Evolutionary conservation across 2,329 filamentous ascomycete genomes (phyloP), one percentile per base, ranked within the genome.

Genomic region (Fusarium virguliforme): DNA sequence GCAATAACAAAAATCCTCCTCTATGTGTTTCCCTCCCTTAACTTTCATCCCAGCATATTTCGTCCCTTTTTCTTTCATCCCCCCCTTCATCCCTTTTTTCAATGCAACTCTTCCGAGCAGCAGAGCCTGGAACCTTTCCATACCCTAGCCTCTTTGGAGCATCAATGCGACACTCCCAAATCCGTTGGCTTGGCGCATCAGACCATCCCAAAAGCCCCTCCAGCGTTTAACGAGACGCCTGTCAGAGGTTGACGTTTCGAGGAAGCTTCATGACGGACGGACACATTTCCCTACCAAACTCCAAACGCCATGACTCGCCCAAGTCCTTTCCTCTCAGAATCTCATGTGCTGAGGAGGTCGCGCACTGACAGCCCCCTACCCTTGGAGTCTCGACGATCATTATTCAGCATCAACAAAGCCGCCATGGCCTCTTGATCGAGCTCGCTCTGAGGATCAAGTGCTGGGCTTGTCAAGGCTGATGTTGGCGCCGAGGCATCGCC

Each of bases 321-420:
- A 41, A 59, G 28, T 26, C 26, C 22, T 4, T 64, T 34, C n/a
- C 43, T 30, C 30, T 18, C 40, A n/a, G 18, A 54, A 40, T 34
- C 60, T 86, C 77, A 88, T 18, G 85, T 84, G 68, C 84, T 88
- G 18, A 89, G 76, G 59, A 89, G 74, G 75, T 89, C 87, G 53
- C 82, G 82, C 13, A 89, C 87, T 43, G 87, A 88, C 79, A 89
- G 81, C 0, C 86, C 86, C 56, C 87, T 79, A 9, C 80, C 83
- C 28, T 78, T 76, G 2, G 75, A 83, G 38, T 85, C 86, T 37
- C 93, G 86, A 41, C 93, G 88, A 78, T 96, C 94, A 60, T 86
- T 90, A 72, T 95, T 97, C 65, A 98, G 84, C 94, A 97, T 97
- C 79, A 97, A 81, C 73, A 97, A 80, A 4, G 94, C 95, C 12